phyloP scores from a whole-genome alignment of 768 basidiomycete genomes.

The Lactarius akahatsu region DNA sequence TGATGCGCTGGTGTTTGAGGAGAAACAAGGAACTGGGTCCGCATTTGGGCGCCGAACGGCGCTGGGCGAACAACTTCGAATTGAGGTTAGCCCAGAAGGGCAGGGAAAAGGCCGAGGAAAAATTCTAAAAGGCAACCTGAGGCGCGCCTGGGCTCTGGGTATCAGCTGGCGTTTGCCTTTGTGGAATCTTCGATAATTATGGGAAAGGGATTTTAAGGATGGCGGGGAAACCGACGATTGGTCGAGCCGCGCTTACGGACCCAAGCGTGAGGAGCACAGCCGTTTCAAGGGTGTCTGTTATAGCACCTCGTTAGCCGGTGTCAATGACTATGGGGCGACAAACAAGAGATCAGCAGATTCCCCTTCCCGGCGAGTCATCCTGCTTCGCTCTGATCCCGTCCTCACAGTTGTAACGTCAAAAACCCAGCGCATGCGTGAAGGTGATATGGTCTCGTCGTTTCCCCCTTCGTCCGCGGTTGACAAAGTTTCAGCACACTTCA shows the following conservation, averaged over 20 bases:
- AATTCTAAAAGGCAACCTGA: constrained; percentile 30
- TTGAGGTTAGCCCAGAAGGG: constrained; percentile 31
- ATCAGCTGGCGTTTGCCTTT: constrained; percentile 29
- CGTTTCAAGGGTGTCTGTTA: constrained; percentile 30
- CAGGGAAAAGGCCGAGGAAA: constrained; percentile 29
- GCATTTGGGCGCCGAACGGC: constrained; percentile 28
- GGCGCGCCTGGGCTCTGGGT: constrained; percentile 27
- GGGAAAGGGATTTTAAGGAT: constrained; percentile 28
- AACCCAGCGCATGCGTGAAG: constrained; percentile 23
- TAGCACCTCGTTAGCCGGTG: constrained; percentile 30
- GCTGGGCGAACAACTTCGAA: constrained; percentile 27
- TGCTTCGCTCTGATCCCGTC: constrained; percentile 29
- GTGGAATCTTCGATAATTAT: constrained; percentile 31
- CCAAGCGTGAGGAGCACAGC: constrained; percentile 30
- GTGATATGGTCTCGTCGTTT: constrained; percentile 28
- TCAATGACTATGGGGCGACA: constrained; percentile 30
- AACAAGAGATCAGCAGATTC: constrained; percentile 30
- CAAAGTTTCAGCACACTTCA: constrained; percentile 25
- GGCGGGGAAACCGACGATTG: constrained; percentile 30
- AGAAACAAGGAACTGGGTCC: constrained; percentile 27
- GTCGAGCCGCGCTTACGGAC: constrained; percentile 29
- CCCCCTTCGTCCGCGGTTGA: constrained; percentile 29
- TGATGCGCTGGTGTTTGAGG: constrained; percentile 21
- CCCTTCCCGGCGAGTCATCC: constrained; percentile 25
- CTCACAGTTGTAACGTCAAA: constrained; percentile 26